A percentile compares a stretch with the other conserved stretches of the same genome.
Conservation (phyloP, 345 rosid species). For the Aquilaria sinensis region DNA sequence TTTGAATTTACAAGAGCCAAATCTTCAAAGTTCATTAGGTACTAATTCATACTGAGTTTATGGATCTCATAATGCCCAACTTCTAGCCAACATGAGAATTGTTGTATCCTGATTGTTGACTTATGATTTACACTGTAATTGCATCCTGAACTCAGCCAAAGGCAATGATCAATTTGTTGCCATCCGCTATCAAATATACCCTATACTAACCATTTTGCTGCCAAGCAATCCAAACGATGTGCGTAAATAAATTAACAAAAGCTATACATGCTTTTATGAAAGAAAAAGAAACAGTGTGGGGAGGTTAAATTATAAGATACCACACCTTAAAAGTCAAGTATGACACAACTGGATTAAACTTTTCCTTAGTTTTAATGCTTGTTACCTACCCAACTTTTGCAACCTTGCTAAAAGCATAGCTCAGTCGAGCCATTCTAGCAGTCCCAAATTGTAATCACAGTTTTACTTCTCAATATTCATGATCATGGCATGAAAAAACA, state of each 20-base stretch:
- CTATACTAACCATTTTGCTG: neutral
- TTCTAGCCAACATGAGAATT: neutral
- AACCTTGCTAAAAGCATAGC: conserved; percentile 79
- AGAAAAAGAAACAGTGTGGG: neutral
- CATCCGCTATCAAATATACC: neutral
- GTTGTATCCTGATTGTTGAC: conserved; percentile 2
- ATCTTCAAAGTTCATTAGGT: conserved; percentile 1
- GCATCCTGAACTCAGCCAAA: conserved; percentile 51
- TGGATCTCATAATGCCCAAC: neutral
- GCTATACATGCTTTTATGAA: no score
- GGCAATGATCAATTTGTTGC: neutral
- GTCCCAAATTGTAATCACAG: conserved; percentile 12
- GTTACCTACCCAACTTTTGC: conserved; percentile 88
- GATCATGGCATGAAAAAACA: no score
- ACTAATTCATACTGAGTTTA: conserved; percentile 13
- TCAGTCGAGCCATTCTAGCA: conserved; percentile 84
- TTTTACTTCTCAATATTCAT: neutral
- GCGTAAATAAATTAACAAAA: neutral
- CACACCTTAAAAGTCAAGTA: conserved; percentile 79
- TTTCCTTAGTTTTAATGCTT: conserved; percentile 80
- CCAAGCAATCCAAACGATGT: neutral
- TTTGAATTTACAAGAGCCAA: conserved; percentile 10
- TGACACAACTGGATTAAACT: conserved; percentile 70
- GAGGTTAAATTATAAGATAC: conserved; percentile 2
- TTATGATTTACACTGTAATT: conserved; percentile 53